These are phyloP conservation scores for Neurospora crassa DNA, from an alignment of 2,329 filamentous ascomycete genomes.

Conservation along the genomic window DNA sequence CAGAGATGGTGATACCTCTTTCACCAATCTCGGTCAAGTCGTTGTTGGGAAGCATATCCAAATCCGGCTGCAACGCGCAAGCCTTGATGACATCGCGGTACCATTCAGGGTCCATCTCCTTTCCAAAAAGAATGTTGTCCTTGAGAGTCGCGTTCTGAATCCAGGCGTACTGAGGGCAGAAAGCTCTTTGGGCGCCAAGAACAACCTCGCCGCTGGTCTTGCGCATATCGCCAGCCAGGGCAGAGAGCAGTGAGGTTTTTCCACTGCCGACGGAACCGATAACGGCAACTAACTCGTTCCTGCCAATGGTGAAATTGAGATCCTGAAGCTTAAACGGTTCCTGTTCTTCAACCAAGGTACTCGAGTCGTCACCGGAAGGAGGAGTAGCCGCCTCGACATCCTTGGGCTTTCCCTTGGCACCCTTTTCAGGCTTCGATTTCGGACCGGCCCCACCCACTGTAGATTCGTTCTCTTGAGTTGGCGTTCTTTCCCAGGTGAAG, in stretches of 20 bases:
- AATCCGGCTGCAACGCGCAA: slow-evolving; percentile 74
- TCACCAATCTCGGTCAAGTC: slow-evolving; percentile 92
- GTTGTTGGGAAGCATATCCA: slow-evolving; percentile 86
- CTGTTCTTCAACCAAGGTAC: slow-evolving; percentile 45
- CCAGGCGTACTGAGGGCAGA: slow-evolving; percentile 96
- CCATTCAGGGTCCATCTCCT: slow-evolving; percentile 65
- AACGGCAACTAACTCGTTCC: slow-evolving; percentile 72
- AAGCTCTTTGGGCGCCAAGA: slow-evolving; percentile 72
- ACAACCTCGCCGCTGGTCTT: slow-evolving; percentile 65
- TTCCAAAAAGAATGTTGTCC: slow-evolving; percentile 88
- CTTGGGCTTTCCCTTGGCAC: slow-evolving; percentile 24
- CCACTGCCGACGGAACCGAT: slow-evolving; percentile 85
- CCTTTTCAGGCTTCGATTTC: slow-evolving; percentile 33
- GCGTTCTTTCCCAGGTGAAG: slow-evolving; percentile 79
- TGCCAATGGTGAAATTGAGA: slow-evolving; percentile 56
- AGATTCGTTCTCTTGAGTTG: slow-evolving; percentile 42
- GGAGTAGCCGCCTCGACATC: slow-evolving; percentile 27
- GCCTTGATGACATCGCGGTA: slow-evolving; percentile 77
- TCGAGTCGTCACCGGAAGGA: slow-evolving; percentile 41
- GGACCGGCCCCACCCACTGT: slow-evolving; percentile 35
- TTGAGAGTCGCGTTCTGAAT: slow-evolving; percentile 85
- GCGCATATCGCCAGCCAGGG: slow-evolving; percentile 89
- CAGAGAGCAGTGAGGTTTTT: slow-evolving; percentile 81
- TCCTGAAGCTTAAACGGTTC: slow-evolving; percentile 66
- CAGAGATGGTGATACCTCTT: slow-evolving; percentile 88